phyloP scores from a whole-genome alignment of 768 basidiomycete species.

The Coprinopsis sp. region DNA sequence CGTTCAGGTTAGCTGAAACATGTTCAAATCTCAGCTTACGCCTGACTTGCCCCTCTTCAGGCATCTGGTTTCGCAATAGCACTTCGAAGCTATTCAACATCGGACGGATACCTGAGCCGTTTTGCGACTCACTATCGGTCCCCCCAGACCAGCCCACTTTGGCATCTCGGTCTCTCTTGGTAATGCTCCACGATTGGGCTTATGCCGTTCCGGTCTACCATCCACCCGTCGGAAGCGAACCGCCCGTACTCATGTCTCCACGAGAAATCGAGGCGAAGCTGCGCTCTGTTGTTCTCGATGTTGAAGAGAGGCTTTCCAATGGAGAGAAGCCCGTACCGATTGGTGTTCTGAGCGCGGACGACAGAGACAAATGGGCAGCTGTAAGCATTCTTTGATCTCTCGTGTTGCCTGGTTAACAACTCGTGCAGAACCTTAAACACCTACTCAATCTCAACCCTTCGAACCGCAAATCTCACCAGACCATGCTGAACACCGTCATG shows the following conservation, averaged over 20 bases:
- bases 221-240: conserved; percentile 24
- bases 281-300: conserved; percentile 53
- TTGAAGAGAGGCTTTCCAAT: conserved; percentile 37
- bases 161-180: conserved; percentile 53
- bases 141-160: conserved; percentile 40
- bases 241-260: conserved; percentile 29
- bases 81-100: conserved; percentile 68
- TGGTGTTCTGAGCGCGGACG: conserved; percentile 72
- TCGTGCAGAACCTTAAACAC: conserved; percentile 60
- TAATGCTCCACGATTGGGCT: conserved; percentile 74
- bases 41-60: conserved; percentile 21
- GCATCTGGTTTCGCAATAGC: conserved; percentile 60
- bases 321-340: conserved; percentile 61
- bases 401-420: conserved; percentile 1
- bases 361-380: conserved; percentile 76
- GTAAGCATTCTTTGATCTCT: conserved; percentile 37
- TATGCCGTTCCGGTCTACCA: conserved; percentile 72
- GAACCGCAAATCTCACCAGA: conserved; percentile 57
- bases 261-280: conserved; percentile 41
- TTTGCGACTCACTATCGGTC: conserved; percentile 61
- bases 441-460: conserved; percentile 61
- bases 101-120: conserved; percentile 65
- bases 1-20: conserved; percentile 48
- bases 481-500: conserved; percentile 73
- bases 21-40: background rate